Conservation (phyloP, 305 asterid genomes). For the Plantago rigida region DNA sequence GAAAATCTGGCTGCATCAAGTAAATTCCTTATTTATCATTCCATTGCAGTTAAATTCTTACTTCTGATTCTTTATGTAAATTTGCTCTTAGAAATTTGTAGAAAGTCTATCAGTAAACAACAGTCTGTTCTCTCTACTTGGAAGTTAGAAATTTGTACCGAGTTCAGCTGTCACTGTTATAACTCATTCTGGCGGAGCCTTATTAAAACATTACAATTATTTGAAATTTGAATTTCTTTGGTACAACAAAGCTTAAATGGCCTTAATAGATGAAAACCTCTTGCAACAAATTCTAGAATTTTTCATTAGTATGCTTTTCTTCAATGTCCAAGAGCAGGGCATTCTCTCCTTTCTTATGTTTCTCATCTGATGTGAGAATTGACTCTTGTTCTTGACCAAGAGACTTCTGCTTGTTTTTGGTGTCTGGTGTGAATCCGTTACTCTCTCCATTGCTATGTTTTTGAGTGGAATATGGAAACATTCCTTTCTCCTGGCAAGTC, state of each 20-base stretch:
- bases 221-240: not conserved
- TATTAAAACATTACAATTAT: not conserved
- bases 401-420: slow-evolving; percentile 23
- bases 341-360: not conserved
- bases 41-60: slow-evolving; percentile 10
- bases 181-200: not conserved
- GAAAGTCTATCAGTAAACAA: slow-evolving; percentile 1
- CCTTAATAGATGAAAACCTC: slow-evolving; percentile 13
- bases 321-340: slow-evolving; percentile 1
- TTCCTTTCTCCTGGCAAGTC: slow-evolving; percentile 58
- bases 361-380: slow-evolving; percentile 14
- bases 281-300: slow-evolving; percentile 21
- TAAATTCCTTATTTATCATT: slow-evolving; percentile 9
- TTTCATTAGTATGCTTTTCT: slow-evolving; percentile 7
- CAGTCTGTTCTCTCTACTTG: slow-evolving; percentile 1
- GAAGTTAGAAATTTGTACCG: not conserved
- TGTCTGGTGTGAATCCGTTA: slow-evolving; percentile 26
- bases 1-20: slow-evolving; percentile 22
- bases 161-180: slow-evolving; percentile 6
- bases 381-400: slow-evolving; percentile 25
- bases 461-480: slow-evolving; percentile 51
- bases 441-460: slow-evolving; percentile 28
- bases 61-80: slow-evolving; percentile 7
- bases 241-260: slow-evolving; percentile 15
- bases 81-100: slow-evolving; percentile 1